Evolutionary conservation across 108 stramenopile genomes (phyloP).

Genomic region (Discostella pseudostelligera): DNA sequence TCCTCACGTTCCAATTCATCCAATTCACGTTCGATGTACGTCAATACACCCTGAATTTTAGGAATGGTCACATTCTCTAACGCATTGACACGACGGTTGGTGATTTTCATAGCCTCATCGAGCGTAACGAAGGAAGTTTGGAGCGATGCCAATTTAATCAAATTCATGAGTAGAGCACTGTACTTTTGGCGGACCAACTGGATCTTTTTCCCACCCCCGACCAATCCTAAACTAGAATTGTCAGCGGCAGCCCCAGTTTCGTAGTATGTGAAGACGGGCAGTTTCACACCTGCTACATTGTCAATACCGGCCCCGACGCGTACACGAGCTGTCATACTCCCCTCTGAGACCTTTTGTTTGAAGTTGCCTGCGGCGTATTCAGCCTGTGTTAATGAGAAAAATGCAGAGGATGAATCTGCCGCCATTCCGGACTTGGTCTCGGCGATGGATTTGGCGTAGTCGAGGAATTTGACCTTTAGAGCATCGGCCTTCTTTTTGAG

Average conservation of each 20-base stretch:
- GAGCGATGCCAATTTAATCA: slow-evolving; percentile 95
- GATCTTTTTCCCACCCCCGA: slow-evolving; percentile 96
- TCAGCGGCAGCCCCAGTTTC: slow-evolving; percentile 89
- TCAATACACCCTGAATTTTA: slow-evolving; percentile 87
- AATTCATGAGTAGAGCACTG: slow-evolving; percentile 75
- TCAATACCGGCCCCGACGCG: slow-evolving; percentile 89
- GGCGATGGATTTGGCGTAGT: slow-evolving; percentile 94
- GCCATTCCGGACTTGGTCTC: slow-evolving; percentile 92
- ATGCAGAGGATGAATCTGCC: slow-evolving; percentile 79
- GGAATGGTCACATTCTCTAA: slow-evolving; percentile 99
- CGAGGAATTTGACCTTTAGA: slow-evolving; percentile 95
- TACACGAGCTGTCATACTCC: slow-evolving; percentile 81
- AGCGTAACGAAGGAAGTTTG: slow-evolving; percentile 97
- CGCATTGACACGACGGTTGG: slow-evolving; percentile 97
- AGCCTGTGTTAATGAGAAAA: slow-evolving; percentile 96
- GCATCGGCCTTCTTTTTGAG: slow-evolving; percentile 98
- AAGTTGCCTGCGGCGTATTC: slow-evolving; percentile 99
- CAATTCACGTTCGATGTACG: slow-evolving; percentile 94
- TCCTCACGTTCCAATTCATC: slow-evolving; percentile 99
- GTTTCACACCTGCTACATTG: slow-evolving; percentile 98
- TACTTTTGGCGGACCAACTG: slow-evolving; percentile 90
- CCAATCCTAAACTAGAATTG: slow-evolving; percentile 90
- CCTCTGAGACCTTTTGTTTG: slow-evolving; percentile 92
- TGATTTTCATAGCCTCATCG: slow-evolving; percentile 97
- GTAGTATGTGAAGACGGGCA: slow-evolving; percentile 95